Percentiles rank a stretch among this genome's conserved stretches.
phyloP scores from a whole-genome alignment of 2,329 filamentous ascomycete genomes.

The Ophiostoma sp. region DNA sequence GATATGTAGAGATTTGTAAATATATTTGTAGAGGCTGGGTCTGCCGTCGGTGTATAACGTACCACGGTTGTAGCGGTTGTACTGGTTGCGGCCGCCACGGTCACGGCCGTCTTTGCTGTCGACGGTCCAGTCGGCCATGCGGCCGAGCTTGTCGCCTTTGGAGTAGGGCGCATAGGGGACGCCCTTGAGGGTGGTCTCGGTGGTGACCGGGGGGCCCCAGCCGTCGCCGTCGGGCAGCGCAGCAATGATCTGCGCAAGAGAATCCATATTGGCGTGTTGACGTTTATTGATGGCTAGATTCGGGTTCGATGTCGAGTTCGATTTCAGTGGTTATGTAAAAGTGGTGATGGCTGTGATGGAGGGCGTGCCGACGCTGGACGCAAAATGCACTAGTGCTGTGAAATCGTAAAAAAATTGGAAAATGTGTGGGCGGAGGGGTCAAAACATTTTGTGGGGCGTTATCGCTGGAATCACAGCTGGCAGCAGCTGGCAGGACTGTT shows the following conservation, averaged over 20 bases:
- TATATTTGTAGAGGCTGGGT: conserved; percentile 33
- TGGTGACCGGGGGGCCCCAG: conserved; percentile 82
- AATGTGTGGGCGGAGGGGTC: conserved; percentile 14
- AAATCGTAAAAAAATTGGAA: conserved; percentile 11
- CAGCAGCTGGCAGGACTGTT: not conserved
- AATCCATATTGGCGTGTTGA: conserved; percentile 19
- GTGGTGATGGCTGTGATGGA: not conserved
- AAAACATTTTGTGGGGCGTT: not conserved
- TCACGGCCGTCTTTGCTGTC: conserved; percentile 79
- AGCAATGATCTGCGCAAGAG: conserved; percentile 58
- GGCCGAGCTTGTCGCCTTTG: conserved; percentile 96
- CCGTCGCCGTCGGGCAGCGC: conserved; percentile 67
- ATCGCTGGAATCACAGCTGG: not conserved
- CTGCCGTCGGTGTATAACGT: conserved; percentile 28
- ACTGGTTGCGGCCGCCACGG: conserved; percentile 74
- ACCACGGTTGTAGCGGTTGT: conserved; percentile 93
- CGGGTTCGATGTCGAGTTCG: not conserved
- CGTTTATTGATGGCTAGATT: not conserved
- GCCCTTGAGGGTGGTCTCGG: conserved; percentile 84
- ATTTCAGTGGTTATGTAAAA: not conserved
- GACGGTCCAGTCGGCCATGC: conserved; percentile 96
- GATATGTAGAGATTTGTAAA: too few species aligned
- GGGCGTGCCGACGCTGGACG: not conserved
- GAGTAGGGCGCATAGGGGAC: conserved; percentile 97
- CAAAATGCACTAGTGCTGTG: not conserved